Percentiles rank a stretch among this genome's conserved stretches.
These are phyloP conservation scores for Mucor saturninus DNA, from an alignment of 371 early-diverging fungal species.

Conservation along the genomic window DNA sequence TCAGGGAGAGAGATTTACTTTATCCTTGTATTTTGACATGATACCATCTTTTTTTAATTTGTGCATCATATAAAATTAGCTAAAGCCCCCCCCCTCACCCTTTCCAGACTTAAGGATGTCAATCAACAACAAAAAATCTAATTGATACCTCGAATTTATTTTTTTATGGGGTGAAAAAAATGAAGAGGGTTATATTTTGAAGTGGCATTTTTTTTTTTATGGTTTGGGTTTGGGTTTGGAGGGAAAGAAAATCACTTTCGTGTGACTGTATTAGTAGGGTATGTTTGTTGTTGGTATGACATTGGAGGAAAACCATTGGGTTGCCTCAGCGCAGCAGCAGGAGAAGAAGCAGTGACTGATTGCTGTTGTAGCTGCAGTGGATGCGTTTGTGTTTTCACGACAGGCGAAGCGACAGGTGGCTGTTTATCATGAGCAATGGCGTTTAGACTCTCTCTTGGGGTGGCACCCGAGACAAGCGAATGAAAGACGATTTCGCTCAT, in stretches of 20 bases:
- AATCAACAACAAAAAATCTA: too few relatives aligned
- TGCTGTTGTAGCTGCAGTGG: conserved; percentile 20
- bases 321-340: conserved; percentile 14
- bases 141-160: too few relatives aligned
- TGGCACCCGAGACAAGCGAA: conserved; percentile 24
- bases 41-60: too few relatives aligned
- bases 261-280: conserved; percentile 2
- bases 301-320: conserved; percentile 21
- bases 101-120: too few relatives aligned
- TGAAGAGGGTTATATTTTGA: too few relatives aligned
- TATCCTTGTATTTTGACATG: too few relatives aligned
- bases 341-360: conserved; percentile 16
- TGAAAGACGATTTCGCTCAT: conserved; percentile 30
- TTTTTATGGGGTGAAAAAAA: too few relatives aligned
- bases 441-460: conserved; percentile 32
- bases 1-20: too few relatives aligned
- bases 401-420: conserved; percentile 20
- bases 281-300: conserved; percentile 26
- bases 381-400: conserved; percentile 33
- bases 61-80: too few relatives aligned
- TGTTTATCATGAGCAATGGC: conserved; percentile 32
- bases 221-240: too few relatives aligned
- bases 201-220: background rate
- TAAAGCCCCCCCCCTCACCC: too few relatives aligned
- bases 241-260: conserved; percentile 15